These are phyloP conservation scores for Psilocybe azurescens DNA, from an alignment of 768 basidiomycete genomes.

Conservation along the genomic window DNA sequence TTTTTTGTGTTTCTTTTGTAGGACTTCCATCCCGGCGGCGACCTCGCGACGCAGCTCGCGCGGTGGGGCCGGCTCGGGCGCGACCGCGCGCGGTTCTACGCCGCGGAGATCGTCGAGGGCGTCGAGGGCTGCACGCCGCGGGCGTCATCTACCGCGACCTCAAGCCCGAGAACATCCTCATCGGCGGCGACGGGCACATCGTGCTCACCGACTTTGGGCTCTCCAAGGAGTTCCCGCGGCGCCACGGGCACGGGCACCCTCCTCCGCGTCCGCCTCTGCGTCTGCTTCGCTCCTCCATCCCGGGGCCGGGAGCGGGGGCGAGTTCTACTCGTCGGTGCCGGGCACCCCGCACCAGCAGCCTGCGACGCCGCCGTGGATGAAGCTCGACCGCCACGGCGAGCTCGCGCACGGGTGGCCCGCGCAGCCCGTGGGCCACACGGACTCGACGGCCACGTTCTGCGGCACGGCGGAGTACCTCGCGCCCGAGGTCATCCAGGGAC, in stretches of 20 bases:
- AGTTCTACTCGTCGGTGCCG: constrained; percentile 61
- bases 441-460: constrained; percentile 88
- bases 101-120: constrained; percentile 97
- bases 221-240: constrained; percentile 87
- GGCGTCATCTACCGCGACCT: constrained; percentile 98
- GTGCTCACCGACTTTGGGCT: constrained; percentile 97
- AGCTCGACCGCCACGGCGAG: constrained; percentile 60
- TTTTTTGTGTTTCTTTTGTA: constrained; percentile 28
- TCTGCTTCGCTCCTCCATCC: constrained; percentile 30
- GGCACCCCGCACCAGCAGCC: constrained; percentile 39
- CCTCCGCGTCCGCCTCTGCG: constrained; percentile 64
- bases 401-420: constrained; percentile 62
- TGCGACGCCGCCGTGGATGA: constrained; percentile 81
- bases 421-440: constrained; percentile 50
- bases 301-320: constrained; percentile 35
- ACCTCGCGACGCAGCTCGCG: constrained; percentile 96
- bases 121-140: constrained; percentile 89
- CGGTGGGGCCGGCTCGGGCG: constrained; percentile 94
- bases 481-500: constrained; percentile 93
- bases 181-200: constrained; percentile 93
- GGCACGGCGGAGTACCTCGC: constrained; percentile 97
- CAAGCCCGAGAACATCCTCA: constrained; percentile 96
- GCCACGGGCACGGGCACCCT: constrained; percentile 23
- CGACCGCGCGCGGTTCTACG: constrained; percentile 95
- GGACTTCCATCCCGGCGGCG: constrained; percentile 97